These are phyloP conservation scores for Cornus suecica DNA, from an alignment of 148 eudicot species.

Conservation along the genomic window DNA sequence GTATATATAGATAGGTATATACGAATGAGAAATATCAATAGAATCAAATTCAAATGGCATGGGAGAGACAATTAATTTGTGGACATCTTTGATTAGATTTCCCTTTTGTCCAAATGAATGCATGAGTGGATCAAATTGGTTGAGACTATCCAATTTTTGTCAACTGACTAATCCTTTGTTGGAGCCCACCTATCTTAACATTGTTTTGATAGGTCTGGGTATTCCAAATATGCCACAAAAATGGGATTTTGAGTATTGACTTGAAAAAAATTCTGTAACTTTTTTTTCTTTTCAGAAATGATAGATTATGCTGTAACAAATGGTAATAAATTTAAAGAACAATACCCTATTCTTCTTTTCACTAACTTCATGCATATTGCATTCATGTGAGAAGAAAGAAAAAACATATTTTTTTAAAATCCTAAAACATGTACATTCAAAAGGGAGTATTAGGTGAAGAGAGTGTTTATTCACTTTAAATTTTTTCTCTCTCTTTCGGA, in stretches of 20 bases:
- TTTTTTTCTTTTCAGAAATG: background rate
- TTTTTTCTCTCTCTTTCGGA: no score
- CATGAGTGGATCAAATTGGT: constrained; percentile 19
- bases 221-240: background rate
- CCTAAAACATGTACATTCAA: no score
- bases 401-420: no score
- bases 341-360: no score
- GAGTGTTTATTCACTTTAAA: no score
- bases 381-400: no score
- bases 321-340: no score
- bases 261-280: no score
- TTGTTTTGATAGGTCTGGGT: constrained; percentile 5
- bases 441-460: no score
- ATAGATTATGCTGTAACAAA: no score
- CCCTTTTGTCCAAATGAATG: constrained; percentile 24
- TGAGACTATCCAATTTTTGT: constrained; percentile 15
- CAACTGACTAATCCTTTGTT: constrained; percentile 13
- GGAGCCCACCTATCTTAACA: constrained; percentile 19
- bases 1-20: background rate
- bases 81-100: constrained; percentile 11
- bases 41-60: constrained; percentile 7
- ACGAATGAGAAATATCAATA: constrained; percentile 10
- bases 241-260: background rate
- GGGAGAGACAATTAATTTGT: constrained; percentile 15
- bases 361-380: no score